These are phyloP conservation scores for Ichthyophthirius multifiliis DNA, from an alignment of 169 alveolate species.

Conservation along the genomic window DNA sequence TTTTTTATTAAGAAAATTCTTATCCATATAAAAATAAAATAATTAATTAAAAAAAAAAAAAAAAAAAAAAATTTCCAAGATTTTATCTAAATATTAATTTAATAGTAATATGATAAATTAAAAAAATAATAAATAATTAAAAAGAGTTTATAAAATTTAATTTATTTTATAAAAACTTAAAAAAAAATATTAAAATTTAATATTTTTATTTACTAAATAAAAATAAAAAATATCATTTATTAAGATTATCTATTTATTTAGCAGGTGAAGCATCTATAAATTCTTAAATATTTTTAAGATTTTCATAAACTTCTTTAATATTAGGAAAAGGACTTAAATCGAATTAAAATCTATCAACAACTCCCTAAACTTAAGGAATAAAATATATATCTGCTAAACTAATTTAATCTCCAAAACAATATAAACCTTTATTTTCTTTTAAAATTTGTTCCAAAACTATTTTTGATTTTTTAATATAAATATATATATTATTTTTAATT, in stretches of 20 bases:
- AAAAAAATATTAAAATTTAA: too few relatives aligned
- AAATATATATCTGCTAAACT: conserved; percentile 64
- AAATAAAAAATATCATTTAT: not conserved
- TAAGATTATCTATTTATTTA: conserved; percentile 23
- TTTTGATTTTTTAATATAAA: not conserved
- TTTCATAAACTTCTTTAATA: conserved; percentile 3
- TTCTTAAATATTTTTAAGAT: conserved; percentile 20
- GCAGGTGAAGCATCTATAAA: conserved; percentile 31
- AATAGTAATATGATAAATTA: too few relatives aligned
- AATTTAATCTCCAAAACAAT: conserved; percentile 62
- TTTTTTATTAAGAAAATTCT: too few relatives aligned
- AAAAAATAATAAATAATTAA: too few relatives aligned
- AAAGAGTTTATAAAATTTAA: too few relatives aligned
- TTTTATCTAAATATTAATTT: too few relatives aligned
- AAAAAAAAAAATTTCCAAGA: too few relatives aligned
- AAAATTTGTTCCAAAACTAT: not conserved
- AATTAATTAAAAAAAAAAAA: too few relatives aligned
- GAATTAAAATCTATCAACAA: conserved; percentile 30
- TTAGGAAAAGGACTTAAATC: conserved; percentile 24
- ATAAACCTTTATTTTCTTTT: conserved; percentile 49
- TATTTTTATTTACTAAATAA: too few relatives aligned
- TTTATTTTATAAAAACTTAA: too few relatives aligned
- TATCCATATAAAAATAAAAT: too few relatives aligned
- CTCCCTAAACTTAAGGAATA: conserved; percentile 50
- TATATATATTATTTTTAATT: not conserved